A percentile compares a stretch with the other conserved stretches of the same genome.
These are phyloP conservation scores for Marchantia polymorpha DNA, from an alignment of 225 moss, liverwort and hornwort species.

Conservation along the genomic window DNA sequence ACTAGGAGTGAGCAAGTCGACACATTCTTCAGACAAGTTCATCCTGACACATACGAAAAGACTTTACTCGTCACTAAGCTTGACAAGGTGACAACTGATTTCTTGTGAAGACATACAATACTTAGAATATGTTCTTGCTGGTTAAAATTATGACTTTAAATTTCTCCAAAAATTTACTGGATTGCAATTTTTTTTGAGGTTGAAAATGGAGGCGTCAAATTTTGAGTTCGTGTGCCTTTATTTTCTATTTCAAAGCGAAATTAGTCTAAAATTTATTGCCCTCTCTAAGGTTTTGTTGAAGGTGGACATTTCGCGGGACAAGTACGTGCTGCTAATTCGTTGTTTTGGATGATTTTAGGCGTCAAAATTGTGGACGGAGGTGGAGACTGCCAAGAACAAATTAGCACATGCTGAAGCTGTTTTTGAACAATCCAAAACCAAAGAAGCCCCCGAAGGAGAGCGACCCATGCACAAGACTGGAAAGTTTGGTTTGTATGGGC, in stretches of 20 bases:
- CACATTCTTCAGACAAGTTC: slow-evolving; percentile 54
- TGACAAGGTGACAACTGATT: slow-evolving; percentile 35
- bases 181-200: no score
- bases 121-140: no score
- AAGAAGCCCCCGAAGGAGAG: slow-evolving; percentile 34
- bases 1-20: slow-evolving; percentile 54
- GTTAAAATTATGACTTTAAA: no score
- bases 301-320: background rate
- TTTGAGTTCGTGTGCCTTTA: no score
- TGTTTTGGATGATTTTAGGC: slow-evolving; percentile 33
- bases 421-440: slow-evolving; percentile 50
- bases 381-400: slow-evolving; percentile 52
- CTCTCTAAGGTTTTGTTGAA: background rate
- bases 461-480: slow-evolving; percentile 60
- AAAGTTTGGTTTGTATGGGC: slow-evolving; percentile 48
- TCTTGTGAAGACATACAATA: background rate
- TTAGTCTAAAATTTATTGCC: no score
- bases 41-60: slow-evolving; percentile 61
- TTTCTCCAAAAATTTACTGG: no score
- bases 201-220: no score
- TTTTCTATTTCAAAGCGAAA: no score
- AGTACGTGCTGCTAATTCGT: background rate
- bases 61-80: slow-evolving; percentile 39
- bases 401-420: slow-evolving; percentile 66
- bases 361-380: slow-evolving; percentile 50